phyloP scores from a whole-genome alignment of 73 alveolate genomes.

The Paramecium primaurelia region DNA sequence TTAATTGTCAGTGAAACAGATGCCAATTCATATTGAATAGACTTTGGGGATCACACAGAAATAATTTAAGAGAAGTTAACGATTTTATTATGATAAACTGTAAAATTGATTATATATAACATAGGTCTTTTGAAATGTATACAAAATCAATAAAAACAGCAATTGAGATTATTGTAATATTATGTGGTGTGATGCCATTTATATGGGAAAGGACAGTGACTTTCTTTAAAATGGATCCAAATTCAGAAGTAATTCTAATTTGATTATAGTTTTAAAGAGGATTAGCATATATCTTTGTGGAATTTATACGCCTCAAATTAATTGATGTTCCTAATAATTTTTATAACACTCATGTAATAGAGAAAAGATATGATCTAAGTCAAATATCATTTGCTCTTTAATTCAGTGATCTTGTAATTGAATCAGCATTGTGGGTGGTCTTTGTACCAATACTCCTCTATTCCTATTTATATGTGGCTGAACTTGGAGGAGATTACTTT shows the following conservation, averaged over 20 bases:
- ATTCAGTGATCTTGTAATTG: conserved; percentile 74
- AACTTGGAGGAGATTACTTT: conserved; percentile 88
- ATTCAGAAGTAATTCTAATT: conserved; percentile 2
- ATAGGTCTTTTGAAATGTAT: conserved; percentile 60
- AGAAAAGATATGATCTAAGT: conserved; percentile 80
- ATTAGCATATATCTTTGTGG: conserved; percentile 51
- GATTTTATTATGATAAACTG: conserved; percentile 40
- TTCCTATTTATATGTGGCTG: conserved; percentile 75
- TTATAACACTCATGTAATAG: conserved; percentile 76
- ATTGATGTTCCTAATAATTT: conserved; percentile 57
- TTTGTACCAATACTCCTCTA: conserved; percentile 70
- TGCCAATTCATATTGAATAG: not conserved
- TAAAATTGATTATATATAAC: not conserved
- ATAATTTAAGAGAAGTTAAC: not conserved
- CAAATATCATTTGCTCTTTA: conserved; percentile 67
- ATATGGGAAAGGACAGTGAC: conserved; percentile 54
- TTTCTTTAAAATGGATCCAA: conserved; percentile 28
- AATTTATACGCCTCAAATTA: conserved; percentile 45
- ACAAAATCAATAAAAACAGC: conserved; percentile 55
- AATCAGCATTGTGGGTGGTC: conserved; percentile 59
- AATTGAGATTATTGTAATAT: conserved; percentile 32
- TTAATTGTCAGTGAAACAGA: not conserved
- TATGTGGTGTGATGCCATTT: conserved; percentile 55
- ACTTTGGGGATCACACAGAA: not conserved
- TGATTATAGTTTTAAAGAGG: conserved; percentile 56